These are phyloP conservation scores for Nakaseomyces nivariensis DNA, from an alignment of 1,139 yeast genomes.

Conservation along the genomic window DNA sequence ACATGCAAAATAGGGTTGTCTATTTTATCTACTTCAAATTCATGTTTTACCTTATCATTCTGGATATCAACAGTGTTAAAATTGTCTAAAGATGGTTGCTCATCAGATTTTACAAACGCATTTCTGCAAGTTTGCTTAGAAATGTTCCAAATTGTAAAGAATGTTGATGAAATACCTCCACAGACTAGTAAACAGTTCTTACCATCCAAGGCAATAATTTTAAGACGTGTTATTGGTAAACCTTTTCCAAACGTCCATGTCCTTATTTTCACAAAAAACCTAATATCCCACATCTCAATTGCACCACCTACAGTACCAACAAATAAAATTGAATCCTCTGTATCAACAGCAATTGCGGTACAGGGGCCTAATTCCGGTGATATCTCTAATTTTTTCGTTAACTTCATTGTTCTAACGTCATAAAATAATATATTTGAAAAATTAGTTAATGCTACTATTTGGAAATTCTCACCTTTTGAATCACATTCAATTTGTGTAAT, in stretches of 20 bases:
- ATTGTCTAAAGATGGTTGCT: constrained; percentile 14
- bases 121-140: constrained; percentile 55
- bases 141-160: constrained; percentile 69
- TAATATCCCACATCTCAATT: constrained; percentile 70
- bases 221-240: constrained; percentile 39
- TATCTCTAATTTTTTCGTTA: constrained; percentile 37
- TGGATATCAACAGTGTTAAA: constrained; percentile 7
- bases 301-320: constrained; percentile 70
- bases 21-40: neutral
- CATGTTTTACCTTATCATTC: neutral
- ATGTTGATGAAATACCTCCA: constrained; percentile 57
- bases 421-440: constrained; percentile 43
- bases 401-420: constrained; percentile 53
- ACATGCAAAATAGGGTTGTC: neutral
- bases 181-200: constrained; percentile 42
- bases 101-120: constrained; percentile 35
- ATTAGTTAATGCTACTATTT: constrained; percentile 44
- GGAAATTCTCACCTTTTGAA: constrained; percentile 28
- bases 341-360: constrained; percentile 50
- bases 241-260: constrained; percentile 49
- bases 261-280: constrained; percentile 53
- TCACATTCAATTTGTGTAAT: constrained; percentile 38
- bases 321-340: constrained; percentile 48
- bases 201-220: constrained; percentile 34
- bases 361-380: constrained; percentile 59